phyloP scores from a whole-genome alignment of 192 early-diverging fungal species.

The Powellomyces hirtus region DNA sequence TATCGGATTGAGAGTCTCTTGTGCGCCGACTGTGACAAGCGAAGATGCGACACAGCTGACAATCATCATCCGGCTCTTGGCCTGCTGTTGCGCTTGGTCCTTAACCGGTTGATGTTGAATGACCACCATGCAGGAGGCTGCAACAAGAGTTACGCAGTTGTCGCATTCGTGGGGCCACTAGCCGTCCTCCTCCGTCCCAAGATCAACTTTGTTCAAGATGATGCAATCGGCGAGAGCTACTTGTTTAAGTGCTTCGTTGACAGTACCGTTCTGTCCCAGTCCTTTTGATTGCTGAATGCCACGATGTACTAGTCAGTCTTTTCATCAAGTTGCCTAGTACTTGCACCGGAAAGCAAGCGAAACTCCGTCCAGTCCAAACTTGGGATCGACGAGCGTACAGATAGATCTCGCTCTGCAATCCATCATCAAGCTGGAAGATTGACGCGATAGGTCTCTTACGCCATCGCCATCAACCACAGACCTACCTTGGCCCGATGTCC shows the following conservation, averaged over 20 bases:
- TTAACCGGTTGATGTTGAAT: no score
- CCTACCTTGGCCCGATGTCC: no score
- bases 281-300: slow-evolving; percentile 43
- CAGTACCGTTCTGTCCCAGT: slow-evolving; percentile 52
- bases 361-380: no score
- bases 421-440: slow-evolving; percentile 97
- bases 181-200: slow-evolving; percentile 41
- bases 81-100: slow-evolving; percentile 57
- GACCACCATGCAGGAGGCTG: slow-evolving; percentile 49
- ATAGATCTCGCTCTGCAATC: slow-evolving; percentile 83
- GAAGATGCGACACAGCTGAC: slow-evolving; percentile 27
- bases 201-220: slow-evolving; percentile 83
- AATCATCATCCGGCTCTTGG: slow-evolving; percentile 60
- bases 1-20: slow-evolving; percentile 22
- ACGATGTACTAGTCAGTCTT: no score
- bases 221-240: slow-evolving; percentile 88
- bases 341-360: not conserved
- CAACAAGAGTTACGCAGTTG: slow-evolving; percentile 36
- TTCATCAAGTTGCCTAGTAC: not conserved
- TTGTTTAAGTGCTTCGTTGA: slow-evolving; percentile 77
- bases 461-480: slow-evolving; percentile 13
- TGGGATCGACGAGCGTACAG: slow-evolving; percentile 83
- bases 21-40: not conserved
- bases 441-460: slow-evolving; percentile 90
- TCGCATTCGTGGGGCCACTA: slow-evolving; percentile 43